A percentile compares a stretch with the other conserved stretches of the same genome.
Conservation (phyloP, 1,284 basidiomycete species). For the Rhizopogon hawkerae region DNA sequence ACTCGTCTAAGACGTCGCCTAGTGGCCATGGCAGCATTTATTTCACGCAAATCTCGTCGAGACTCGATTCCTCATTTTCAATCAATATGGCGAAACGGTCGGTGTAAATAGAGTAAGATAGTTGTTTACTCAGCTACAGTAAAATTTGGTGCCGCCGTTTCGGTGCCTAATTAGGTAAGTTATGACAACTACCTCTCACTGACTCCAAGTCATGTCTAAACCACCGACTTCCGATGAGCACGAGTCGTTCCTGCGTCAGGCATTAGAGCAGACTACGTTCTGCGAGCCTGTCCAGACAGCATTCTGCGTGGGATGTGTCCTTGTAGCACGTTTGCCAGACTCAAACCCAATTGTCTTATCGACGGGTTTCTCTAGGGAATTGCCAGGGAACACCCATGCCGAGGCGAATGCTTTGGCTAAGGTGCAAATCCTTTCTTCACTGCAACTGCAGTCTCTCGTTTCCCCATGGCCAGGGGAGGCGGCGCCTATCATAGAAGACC, state of each 20-base stretch:
- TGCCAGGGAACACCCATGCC: slow-evolving; percentile 94
- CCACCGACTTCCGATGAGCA: slow-evolving; percentile 12
- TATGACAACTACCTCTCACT: slow-evolving; percentile 6
- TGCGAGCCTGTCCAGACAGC: slow-evolving; percentile 71
- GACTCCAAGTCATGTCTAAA: too few relatives aligned
- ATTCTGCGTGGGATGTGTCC: slow-evolving; percentile 91
- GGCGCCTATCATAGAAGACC: slow-evolving; percentile 29
- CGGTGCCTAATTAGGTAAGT: neutral
- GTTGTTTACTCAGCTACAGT: too few relatives aligned
- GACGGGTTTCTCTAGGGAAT: slow-evolving; percentile 86
- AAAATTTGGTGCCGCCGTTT: too few relatives aligned
- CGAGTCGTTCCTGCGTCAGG: slow-evolving; percentile 51
- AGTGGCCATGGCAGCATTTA: too few relatives aligned
- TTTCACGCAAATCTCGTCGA: neutral
- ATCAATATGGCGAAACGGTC: too few relatives aligned
- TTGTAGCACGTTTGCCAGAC: slow-evolving; percentile 45
- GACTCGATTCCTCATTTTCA: too few relatives aligned
- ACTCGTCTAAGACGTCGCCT: too few relatives aligned
- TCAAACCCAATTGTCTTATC: slow-evolving; percentile 49
- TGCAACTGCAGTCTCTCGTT: slow-evolving; percentile 35
- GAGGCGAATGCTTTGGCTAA: slow-evolving; percentile 93
- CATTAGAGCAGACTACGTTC: slow-evolving; percentile 66
- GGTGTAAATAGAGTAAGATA: too few relatives aligned
- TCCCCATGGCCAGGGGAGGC: slow-evolving; percentile 11
- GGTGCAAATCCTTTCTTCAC: slow-evolving; percentile 38